Base-by-base conservation (phyloP, 108 stramenopile species). In the Skeletonema potamos region DNA sequence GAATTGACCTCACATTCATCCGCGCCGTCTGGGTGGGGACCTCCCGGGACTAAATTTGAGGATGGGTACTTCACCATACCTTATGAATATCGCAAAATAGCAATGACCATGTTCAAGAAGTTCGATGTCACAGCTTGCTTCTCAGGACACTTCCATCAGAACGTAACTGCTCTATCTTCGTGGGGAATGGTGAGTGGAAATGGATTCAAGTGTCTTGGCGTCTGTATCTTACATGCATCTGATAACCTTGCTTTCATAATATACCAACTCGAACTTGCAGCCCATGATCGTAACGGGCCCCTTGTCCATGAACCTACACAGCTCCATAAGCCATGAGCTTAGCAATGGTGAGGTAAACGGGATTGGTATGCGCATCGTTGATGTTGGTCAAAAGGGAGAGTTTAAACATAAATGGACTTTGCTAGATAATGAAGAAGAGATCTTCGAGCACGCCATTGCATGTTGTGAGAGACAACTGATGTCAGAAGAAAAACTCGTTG, bases 211-310 rank as follows among this genome's bases (percentile, higher is more conserved):
- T n/a, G n/a, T n/a, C n/a, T n/a, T n/a, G n/a, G 0, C 13, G 6
- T 6, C 13, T 7, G 15, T 39, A 15, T 39, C 11, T n/a, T n/a
- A n/a, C 7, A 6, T 39, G 13, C 12, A 39, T 13, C 37, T 15
- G n/a, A n/a, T n/a, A n/a, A n/a, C n/a, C 12, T 8, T 39, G 13
- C 37, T 39, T n/a, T n/a, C 37, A 39, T 13, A 15, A 39, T 39
- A 2, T 39, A 39, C 37, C 15, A 48, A n/a, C 20, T 6, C 20
- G 7, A 20, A 20, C 46, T 48, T 48, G 13, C 37, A 36, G 66
- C 73, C 73, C 17, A 76, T 76, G 75, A 76, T 76, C 28, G 75
- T 76, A 6, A 76, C 69, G 9, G 75, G 75, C 8, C 75, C 75
- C 1, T 43, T 76, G 26, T 33, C 29, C 9, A 76, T 76, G 75